Conservation (phyloP, 192 early-diverging fungal species). For the Allomyces macrogynus region DNA sequence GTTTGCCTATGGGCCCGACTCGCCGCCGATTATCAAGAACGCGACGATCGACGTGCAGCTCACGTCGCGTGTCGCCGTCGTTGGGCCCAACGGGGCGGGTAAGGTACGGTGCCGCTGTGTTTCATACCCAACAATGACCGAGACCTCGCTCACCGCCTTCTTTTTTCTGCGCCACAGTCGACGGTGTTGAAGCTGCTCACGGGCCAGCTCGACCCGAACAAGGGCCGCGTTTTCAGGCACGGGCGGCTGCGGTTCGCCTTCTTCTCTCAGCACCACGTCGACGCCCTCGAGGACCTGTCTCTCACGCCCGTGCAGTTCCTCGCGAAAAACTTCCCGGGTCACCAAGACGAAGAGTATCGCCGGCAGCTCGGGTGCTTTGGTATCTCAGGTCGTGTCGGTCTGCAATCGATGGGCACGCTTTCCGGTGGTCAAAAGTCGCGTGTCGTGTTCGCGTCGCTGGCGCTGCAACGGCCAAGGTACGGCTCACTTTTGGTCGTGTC, state of each 20-base stretch:
- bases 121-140: too few species aligned
- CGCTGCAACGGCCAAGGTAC: conserved; percentile 9
- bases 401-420: conserved; percentile 85
- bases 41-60: conserved; percentile 89
- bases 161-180: conserved; percentile 23
- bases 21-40: conserved; percentile 51
- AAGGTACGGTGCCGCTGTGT: conserved; percentile 1
- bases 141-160: too few species aligned
- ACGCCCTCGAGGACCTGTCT: conserved; percentile 70
- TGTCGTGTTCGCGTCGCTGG: conserved; percentile 31
- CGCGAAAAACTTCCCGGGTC: conserved; percentile 69
- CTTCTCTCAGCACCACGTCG: conserved; percentile 95
- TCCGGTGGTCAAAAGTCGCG: conserved; percentile 94
- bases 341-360: conserved; percentile 88
- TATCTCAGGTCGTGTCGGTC: conserved; percentile 82
- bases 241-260: conserved; percentile 80
- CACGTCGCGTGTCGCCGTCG: conserved; percentile 93
- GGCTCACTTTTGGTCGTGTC: conserved; percentile 1
- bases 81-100: conserved; percentile 96
- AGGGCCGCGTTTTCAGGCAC: conserved; percentile 71
- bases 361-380: conserved; percentile 83
- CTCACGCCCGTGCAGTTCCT: conserved; percentile 72
- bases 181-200: conserved; percentile 87
- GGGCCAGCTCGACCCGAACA: conserved; percentile 53
- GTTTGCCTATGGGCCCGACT: conserved; percentile 64